Base-by-base conservation (phyloP, 148 eudicot species). In the Heliosperma pusillum region DNA sequence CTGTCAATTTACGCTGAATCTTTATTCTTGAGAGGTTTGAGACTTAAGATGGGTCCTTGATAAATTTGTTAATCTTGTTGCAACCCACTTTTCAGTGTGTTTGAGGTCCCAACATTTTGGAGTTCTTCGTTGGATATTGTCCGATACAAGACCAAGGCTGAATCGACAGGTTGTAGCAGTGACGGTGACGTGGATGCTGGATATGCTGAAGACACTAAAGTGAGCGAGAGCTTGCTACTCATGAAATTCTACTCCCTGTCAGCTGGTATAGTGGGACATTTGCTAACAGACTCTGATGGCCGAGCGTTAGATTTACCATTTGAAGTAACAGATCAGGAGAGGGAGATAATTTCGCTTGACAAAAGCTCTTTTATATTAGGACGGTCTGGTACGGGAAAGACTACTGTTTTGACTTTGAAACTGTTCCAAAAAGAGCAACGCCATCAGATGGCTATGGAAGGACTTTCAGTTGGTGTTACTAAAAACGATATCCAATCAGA, bases 351-450 rank as follows among this genome's bases (percentile, higher is more conserved):
- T 25, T 26, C 55, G 20, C 83, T 81, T 68, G 33, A 25, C 19
- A 86, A 72, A 76, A 91, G 88, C 76, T 82, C 83, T 16, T 91
- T 91, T 74, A 85, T 91, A 45, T 77, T 91, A 63, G 97, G 97
- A 27, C 72, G 97, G 30, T 91, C 97, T 17, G 97, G 97, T 20
- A 91, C 97, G 1, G 97, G 97, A 11, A 91, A 91, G 83, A 91
- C 97, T 0, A 89, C 93, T 2, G 85, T 91, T 65, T 80, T 91
- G 79, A 89, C 93, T 0, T 89, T 88, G 88, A 91, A 91, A 79
- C 73, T 91, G 62, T 86, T 79, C 65, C 85, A 83, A 59, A 91
- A 82, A 76, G 89, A 89, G 82, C 86, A 86, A 50, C 77, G 29
- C 15, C 82, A 86, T 67, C 84, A 69, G 45, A 50, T 86, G 77